phyloP scores from a whole-genome alignment of 2,329 filamentous ascomycete genomes.

The Colletotrichum sp. region DNA sequence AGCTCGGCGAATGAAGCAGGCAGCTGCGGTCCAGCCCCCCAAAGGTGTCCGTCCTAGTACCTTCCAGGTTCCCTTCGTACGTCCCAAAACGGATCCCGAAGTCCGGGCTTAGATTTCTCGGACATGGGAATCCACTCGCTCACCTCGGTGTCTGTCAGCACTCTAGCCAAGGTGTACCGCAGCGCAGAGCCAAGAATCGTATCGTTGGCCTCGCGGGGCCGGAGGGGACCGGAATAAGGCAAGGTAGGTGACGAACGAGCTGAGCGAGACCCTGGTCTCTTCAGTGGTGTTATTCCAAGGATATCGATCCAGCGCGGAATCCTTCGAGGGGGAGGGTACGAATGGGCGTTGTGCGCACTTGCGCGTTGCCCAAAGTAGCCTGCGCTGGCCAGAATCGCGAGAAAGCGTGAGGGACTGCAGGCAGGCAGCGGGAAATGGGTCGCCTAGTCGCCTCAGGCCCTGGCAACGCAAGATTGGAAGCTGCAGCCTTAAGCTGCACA shows the following conservation, averaged over 20 bases:
- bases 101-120: background rate
- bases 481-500: constrained; percentile 15
- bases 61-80: background rate
- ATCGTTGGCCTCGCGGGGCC: background rate
- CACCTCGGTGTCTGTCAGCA: constrained; percentile 17
- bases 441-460: background rate
- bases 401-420: background rate
- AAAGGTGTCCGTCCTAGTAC: background rate
- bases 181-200: background rate
- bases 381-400: background rate
- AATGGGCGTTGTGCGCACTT: background rate
- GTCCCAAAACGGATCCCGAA: background rate
- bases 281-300: background rate
- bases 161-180: background rate
- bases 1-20: background rate
- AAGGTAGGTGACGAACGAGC: background rate
- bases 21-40: background rate
- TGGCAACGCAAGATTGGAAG: background rate
- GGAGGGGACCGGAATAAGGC: background rate
- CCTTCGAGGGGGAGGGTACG: background rate
- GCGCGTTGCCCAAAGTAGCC: background rate
- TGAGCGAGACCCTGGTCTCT: background rate
- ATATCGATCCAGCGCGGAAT: background rate
- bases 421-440: background rate
- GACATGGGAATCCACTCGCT: background rate